A percentile compares a stretch with the other conserved stretches of the same genome.
phyloP scores from a whole-genome alignment of 306 rosid genomes.

The Senna siamea region DNA sequence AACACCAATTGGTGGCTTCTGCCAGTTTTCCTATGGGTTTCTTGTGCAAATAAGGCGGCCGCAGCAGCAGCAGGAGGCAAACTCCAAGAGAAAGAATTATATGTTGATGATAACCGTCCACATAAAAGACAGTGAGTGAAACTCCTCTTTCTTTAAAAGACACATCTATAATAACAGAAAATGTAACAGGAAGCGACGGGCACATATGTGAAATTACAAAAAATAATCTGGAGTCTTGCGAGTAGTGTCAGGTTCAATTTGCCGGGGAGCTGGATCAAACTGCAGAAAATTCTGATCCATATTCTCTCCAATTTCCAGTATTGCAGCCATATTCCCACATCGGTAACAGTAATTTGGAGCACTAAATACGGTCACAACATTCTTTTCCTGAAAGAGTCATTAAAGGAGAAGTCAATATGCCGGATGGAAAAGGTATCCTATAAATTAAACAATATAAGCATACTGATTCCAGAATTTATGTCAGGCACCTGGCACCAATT shows the following conservation, averaged over 20 bases:
- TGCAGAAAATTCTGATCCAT: slow-evolving; percentile 99
- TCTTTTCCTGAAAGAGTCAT: slow-evolving; percentile 70
- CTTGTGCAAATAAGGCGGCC: slow-evolving; percentile 54
- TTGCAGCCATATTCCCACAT: slow-evolving; percentile 99
- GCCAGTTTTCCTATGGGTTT: slow-evolving; percentile 62
- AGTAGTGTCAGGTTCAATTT: slow-evolving; percentile 92
- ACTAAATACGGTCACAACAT: slow-evolving; percentile 96
- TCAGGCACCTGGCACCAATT: slow-evolving; percentile 94
- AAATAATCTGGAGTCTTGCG: slow-evolving; percentile 99
- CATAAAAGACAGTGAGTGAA: slow-evolving; percentile 43
- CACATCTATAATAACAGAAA: slow-evolving; percentile 70
- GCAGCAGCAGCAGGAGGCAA: slow-evolving; percentile 52
- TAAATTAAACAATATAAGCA: neutral
- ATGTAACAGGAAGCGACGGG: slow-evolving; percentile 57
- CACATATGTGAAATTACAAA: slow-evolving; percentile 67
- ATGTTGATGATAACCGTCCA: slow-evolving; percentile 64
- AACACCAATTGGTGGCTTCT: slow-evolving; percentile 63
- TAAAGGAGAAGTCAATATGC: slow-evolving; percentile 21
- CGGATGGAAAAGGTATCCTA: slow-evolving; percentile 23
- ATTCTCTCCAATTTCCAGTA: slow-evolving; percentile 91
- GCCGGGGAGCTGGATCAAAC: slow-evolving; percentile 99
- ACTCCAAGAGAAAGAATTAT: slow-evolving; percentile 76
- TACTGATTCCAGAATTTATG: neutral
- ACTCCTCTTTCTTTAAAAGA: slow-evolving; percentile 56
- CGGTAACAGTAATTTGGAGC: slow-evolving; percentile 99